Conservation (phyloP, 352 stramenopile species). For the Globisporangium cylindrosporum region DNA sequence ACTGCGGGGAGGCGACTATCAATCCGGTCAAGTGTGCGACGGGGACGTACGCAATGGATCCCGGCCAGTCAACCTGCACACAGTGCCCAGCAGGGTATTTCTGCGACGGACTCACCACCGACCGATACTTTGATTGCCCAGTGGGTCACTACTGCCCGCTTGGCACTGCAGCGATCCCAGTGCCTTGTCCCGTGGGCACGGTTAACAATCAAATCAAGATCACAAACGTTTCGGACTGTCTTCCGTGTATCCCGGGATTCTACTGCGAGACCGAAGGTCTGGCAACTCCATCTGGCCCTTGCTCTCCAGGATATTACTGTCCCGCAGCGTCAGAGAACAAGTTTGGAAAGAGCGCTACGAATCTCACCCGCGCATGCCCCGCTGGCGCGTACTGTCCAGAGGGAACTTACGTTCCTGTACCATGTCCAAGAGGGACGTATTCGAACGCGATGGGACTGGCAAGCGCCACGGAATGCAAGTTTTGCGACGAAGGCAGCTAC, state of each 20-base stretch:
- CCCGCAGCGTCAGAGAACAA: conserved; percentile 33
- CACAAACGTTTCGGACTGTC: conserved; percentile 37
- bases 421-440: conserved; percentile 63
- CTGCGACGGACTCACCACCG: conserved; percentile 52
- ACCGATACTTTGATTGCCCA: conserved; percentile 41
- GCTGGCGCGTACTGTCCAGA: conserved; percentile 71
- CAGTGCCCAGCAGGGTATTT: conserved; percentile 63
- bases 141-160: conserved; percentile 45
- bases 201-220: conserved; percentile 48
- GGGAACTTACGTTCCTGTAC: conserved; percentile 57
- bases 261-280: conserved; percentile 37
- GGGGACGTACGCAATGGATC: conserved; percentile 32
- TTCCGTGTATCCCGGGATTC: conserved; percentile 32
- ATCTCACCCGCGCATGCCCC: conserved; percentile 52
- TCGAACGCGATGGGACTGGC: conserved; percentile 46
- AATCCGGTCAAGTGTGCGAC: conserved; percentile 41
- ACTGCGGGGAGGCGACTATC: conserved; percentile 51
- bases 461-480: conserved; percentile 44
- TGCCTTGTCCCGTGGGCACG: conserved; percentile 65
- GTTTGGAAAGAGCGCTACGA: conserved; percentile 36
- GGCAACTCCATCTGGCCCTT: conserved; percentile 31
- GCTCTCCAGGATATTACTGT: conserved; percentile 58
- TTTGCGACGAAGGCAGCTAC: conserved; percentile 55
- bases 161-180: conserved; percentile 32
- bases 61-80: conserved; percentile 31